phyloP scores from a whole-genome alignment of 2,329 filamentous ascomycete genomes.

The Endocalyx cinctus region DNA sequence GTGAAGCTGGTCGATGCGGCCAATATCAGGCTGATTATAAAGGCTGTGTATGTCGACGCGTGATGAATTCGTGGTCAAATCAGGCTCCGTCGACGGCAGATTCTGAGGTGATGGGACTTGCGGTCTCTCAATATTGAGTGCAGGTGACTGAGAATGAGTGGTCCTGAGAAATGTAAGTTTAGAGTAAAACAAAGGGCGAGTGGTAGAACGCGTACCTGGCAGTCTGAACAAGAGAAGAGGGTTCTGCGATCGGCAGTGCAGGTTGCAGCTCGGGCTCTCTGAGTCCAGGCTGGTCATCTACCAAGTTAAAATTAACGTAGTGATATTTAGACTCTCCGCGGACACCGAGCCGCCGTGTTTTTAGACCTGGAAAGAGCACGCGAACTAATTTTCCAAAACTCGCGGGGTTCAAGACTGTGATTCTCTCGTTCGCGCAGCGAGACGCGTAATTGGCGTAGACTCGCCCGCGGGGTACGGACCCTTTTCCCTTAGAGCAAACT shows the following conservation, averaged over 20 bases:
- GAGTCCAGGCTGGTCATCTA: slow-evolving; percentile 51
- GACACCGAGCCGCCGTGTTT: slow-evolving; percentile 86
- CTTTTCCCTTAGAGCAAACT: slow-evolving; percentile 69
- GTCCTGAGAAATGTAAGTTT: slow-evolving; percentile 24
- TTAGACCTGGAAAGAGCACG: slow-evolving; percentile 91
- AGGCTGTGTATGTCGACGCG: slow-evolving; percentile 43
- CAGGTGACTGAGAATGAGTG: slow-evolving; percentile 25
- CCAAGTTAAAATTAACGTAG: slow-evolving; percentile 67
- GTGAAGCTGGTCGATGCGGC: slow-evolving; percentile 54
- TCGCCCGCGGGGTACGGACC: slow-evolving; percentile 84
- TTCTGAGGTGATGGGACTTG: slow-evolving; percentile 35
- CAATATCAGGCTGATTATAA: slow-evolving; percentile 55
- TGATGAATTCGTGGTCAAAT: slow-evolving; percentile 15
- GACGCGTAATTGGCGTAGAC: slow-evolving; percentile 96
- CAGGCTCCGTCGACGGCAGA: slow-evolving; percentile 26
- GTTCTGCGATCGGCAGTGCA: slow-evolving; percentile 46
- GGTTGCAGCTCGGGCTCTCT: slow-evolving; percentile 41
- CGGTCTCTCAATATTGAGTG: slow-evolving; percentile 14
- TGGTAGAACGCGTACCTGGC: slow-evolving; percentile 47
- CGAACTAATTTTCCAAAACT: slow-evolving; percentile 97
- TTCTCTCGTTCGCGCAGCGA: slow-evolving; percentile 85
- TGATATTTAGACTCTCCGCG: slow-evolving; percentile 98
- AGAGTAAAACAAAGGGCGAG: too few relatives aligned
- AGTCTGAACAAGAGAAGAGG: slow-evolving; percentile 41
- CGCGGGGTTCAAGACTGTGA: slow-evolving; percentile 91